Evolutionary conservation across 2,329 filamentous ascomycete genomes (phyloP).

Genomic region (Gaeumannomyces tritici): DNA sequence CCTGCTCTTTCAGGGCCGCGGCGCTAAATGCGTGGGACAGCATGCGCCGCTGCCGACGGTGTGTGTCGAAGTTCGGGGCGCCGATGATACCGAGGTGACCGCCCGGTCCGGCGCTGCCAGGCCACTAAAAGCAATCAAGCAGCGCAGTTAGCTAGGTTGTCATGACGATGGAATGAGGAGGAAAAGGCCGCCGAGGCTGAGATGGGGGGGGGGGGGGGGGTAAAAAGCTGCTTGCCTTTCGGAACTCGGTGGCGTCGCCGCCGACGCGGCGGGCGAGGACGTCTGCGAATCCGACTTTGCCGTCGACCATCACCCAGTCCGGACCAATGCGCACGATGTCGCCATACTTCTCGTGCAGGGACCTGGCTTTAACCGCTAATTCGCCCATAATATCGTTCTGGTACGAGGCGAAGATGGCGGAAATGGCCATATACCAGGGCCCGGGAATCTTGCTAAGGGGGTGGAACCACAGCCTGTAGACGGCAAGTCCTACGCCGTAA

Average conservation of each 20-base stretch:
- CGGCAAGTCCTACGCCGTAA: background rate
- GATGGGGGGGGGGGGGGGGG: too few relatives aligned
- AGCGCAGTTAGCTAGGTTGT: too few relatives aligned
- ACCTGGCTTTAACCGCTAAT: background rate
- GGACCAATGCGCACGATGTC: background rate
- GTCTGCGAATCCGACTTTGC: background rate
- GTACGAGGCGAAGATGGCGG: background rate
- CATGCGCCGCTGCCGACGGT: constrained; percentile 12
- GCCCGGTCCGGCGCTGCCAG: too few relatives aligned
- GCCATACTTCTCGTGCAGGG: background rate
- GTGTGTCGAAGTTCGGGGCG: constrained; percentile 19
- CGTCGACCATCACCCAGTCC: background rate
- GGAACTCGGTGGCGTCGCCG: background rate
- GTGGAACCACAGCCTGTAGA: background rate
- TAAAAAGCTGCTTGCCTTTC: background rate
- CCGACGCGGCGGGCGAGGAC: background rate
- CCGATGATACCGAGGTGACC: too few relatives aligned
- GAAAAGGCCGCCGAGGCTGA: too few relatives aligned
- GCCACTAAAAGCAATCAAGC: too few relatives aligned
- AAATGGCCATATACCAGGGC: background rate
- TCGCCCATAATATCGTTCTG: accelerated
- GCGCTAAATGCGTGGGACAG: constrained; percentile 17
- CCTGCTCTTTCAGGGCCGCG: constrained; percentile 13
- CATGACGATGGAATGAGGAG: too few relatives aligned
- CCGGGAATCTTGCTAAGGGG: background rate